Conservation (phyloP, 441 rosid species). For the Breynia disticha region DNA sequence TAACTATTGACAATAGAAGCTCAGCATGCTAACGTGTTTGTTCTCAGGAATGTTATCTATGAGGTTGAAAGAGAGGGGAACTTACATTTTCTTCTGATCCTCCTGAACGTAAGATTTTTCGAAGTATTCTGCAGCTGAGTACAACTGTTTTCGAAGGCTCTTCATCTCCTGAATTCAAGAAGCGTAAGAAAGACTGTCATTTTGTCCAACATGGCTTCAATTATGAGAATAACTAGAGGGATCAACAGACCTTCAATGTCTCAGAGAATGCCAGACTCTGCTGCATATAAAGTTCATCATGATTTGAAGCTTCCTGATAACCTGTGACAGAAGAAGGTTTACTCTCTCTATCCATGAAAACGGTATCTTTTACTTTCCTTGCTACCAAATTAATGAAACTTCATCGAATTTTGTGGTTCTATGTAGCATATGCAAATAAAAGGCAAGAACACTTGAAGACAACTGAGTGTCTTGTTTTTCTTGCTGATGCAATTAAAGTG, state of each 20-base stretch:
- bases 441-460: too few species aligned
- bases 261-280: conserved; percentile 63
- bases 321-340: conserved; percentile 35
- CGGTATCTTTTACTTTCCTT: too few species aligned
- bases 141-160: conserved; percentile 61
- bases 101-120: conserved; percentile 51
- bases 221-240: background rate
- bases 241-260: conserved; percentile 44
- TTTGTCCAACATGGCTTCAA: background rate
- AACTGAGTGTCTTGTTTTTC: too few species aligned
- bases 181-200: background rate
- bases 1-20: too few species aligned
- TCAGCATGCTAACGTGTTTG: too few species aligned
- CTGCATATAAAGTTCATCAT: conserved; percentile 66
- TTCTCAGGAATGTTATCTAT: too few species aligned
- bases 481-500: too few species aligned
- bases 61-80: background rate
- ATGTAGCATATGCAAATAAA: too few species aligned
- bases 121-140: conserved; percentile 84
- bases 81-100: conserved; percentile 61
- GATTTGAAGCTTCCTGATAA: conserved; percentile 39
- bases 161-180: conserved; percentile 49
- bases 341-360: conserved; percentile 22
- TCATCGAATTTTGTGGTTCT: too few species aligned
- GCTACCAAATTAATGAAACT: too few species aligned